These are phyloP conservation scores for Citrullus colocynthis DNA, from an alignment of 306 rosid genomes.

Conservation along the genomic window DNA sequence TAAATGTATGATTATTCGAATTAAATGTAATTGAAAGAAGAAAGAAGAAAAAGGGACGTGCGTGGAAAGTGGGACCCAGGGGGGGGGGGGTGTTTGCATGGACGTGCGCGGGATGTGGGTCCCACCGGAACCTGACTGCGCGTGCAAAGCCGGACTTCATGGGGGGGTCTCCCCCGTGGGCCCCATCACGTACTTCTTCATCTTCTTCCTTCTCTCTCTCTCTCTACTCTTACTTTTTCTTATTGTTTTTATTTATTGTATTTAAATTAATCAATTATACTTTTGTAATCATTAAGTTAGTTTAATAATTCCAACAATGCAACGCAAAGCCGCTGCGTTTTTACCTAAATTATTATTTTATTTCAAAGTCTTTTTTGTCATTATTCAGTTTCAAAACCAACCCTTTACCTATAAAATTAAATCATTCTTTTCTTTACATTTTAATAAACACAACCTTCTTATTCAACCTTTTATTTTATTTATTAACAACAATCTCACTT, in stretches of 20 bases:
- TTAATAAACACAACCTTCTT: no score
- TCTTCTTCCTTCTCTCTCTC: background rate
- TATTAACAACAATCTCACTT: no score
- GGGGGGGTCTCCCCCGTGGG: constrained; percentile 24
- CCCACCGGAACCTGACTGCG: constrained; percentile 37
- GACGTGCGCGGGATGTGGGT: constrained; percentile 28
- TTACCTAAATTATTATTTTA: constrained; percentile 4
- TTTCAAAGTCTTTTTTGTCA: background rate
- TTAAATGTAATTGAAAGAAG: no score
- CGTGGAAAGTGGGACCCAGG: background rate
- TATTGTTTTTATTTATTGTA: background rate
- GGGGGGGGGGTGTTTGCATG: constrained; percentile 25
- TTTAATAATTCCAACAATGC: constrained; percentile 6
- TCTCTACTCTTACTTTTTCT: background rate
- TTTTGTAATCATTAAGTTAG: background rate
- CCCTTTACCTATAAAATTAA: no score
- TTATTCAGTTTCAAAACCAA: background rate
- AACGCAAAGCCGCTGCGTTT: constrained; percentile 7
- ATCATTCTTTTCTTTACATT: no score
- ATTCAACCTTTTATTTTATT: no score
- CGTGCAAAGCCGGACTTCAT: constrained; percentile 60
- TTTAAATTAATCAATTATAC: background rate
- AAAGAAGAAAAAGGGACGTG: background rate
- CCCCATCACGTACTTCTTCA: background rate
- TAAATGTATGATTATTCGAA: no score